Evolutionary conservation across 371 early-diverging fungal species (phyloP), one percentile per base, ranked within the genome.

Genomic region (Mucor circinelloides): DNA sequence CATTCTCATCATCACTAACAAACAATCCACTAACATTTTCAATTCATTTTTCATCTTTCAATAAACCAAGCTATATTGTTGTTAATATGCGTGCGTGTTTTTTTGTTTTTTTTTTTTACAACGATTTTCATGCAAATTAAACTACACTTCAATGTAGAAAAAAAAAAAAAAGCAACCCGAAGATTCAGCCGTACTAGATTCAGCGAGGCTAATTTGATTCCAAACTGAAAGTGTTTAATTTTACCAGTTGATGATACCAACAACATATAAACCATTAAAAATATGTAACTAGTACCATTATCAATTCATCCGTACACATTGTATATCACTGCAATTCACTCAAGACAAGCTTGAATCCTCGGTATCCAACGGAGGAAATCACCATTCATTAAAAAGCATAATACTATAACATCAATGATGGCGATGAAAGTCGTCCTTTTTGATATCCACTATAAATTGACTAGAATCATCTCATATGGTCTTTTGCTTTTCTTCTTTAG

Each of bases 231-330:
- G 3, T 52, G 27, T 52, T 46, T 21, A 46, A 46, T 19, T 46
- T 46, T 52, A 52, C 52, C 52, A 52, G 13, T 40, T 4, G 17
- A 25, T 52, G 52, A 52, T 52, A 25, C 52, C 52, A 52, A 52
- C 40, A 40, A n/a, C 17, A 17, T 40, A 40, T 52, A 52, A 56
- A 56, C n/a, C 56, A 59, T 59, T 59, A 38, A 59, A 59, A 59
- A 17, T 27, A 1, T 32, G 23, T 15, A 27, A 7, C 44, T 54
- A 34, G 71, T 66, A 66, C 61, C 71, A 67, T 71, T 71, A 32
- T 1, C 55, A 71, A 71, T 67, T 42, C 38, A 61, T 32, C 71
- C 63, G 50, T 36, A 25, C 10, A 13, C 21, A 8, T 42, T 42
- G 19, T 42, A 46, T 58, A 68, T 34, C n/a, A 63, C 28, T 28